Conservation (phyloP, 2,329 filamentous ascomycete species). For the Hirsutella minnesotensis region DNA sequence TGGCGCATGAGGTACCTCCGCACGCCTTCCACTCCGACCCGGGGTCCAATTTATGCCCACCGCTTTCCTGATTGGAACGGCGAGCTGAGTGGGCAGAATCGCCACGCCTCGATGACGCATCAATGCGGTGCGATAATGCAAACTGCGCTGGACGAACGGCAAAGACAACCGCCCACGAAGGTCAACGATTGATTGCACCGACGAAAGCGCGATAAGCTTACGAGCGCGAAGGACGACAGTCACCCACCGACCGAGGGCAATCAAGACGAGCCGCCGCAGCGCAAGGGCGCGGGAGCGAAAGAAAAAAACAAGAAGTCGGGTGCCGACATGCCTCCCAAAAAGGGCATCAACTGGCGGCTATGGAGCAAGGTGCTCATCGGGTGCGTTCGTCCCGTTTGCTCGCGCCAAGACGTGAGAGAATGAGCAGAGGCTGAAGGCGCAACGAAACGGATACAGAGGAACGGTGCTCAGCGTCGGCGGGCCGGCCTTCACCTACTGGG, state of each 20-base stretch:
- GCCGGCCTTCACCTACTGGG: conserved; percentile 68
- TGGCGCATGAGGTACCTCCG: no score
- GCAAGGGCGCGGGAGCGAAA: background rate
- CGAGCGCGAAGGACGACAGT: no score
- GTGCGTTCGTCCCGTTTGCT: conserved; percentile 29
- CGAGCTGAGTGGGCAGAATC: background rate
- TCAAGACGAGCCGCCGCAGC: background rate
- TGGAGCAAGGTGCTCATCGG: conserved; percentile 59
- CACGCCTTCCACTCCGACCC: no score
- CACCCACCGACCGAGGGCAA: no score
- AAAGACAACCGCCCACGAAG: background rate
- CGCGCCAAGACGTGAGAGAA: background rate
- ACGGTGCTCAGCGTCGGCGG: conserved; percentile 66
- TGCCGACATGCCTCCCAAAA: conserved; percentile 25
- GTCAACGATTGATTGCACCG: background rate
- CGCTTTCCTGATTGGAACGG: background rate
- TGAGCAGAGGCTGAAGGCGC: background rate
- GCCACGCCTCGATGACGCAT: background rate
- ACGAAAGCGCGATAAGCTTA: no score
- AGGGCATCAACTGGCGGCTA: conserved; percentile 40
- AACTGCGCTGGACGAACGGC: background rate
- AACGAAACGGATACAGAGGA: conserved; percentile 40
- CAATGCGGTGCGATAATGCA: background rate
- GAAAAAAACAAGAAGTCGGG: background rate
- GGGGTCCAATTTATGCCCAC: no score